phyloP scores from a whole-genome alignment of 2,329 filamentous ascomycete species.

The Talaromyces rugulosus region DNA sequence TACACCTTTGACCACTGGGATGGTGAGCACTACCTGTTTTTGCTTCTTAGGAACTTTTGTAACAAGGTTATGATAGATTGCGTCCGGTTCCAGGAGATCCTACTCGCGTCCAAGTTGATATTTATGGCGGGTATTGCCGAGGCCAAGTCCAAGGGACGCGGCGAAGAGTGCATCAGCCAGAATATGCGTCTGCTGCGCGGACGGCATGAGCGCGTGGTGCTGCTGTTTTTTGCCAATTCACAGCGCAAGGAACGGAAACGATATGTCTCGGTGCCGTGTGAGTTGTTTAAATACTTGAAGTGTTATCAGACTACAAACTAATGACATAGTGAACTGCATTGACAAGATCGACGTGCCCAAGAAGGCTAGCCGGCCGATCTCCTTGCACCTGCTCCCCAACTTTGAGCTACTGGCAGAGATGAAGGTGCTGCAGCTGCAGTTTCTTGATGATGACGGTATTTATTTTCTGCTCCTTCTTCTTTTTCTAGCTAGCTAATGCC shows the following conservation, averaged over 20 bases:
- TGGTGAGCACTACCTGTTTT: constrained; percentile 20
- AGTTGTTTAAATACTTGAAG: constrained; percentile 5
- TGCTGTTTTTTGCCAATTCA: constrained; percentile 41
- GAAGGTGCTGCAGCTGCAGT: constrained; percentile 34
- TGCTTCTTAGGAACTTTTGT: not conserved
- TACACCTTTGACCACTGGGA: constrained; percentile 41
- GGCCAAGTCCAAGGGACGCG: constrained; percentile 41
- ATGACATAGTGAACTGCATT: constrained; percentile 33
- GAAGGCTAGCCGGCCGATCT: constrained; percentile 33
- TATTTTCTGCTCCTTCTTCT: not conserved
- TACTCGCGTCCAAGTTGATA: constrained; percentile 34
- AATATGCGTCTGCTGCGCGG: constrained; percentile 38
- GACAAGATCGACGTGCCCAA: constrained; percentile 35
- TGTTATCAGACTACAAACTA: not conserved
- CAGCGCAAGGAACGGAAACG: constrained; percentile 37
- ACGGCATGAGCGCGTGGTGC: constrained; percentile 29
- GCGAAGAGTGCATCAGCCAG: constrained; percentile 43
- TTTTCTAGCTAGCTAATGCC: not conserved
- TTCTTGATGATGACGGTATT: constrained; percentile 37
- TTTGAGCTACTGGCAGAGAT: constrained; percentile 39
- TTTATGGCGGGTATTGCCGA: constrained; percentile 41
- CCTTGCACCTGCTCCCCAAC: constrained; percentile 35
- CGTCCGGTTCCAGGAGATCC: constrained; percentile 36
- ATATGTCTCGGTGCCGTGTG: constrained; percentile 39
- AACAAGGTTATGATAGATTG: constrained; percentile 27